Percentiles rank a stretch among this genome's conserved stretches.
Evolutionary conservation across 306 rosid species (phyloP).

Genomic region (Begonia loranthoides): DNA sequence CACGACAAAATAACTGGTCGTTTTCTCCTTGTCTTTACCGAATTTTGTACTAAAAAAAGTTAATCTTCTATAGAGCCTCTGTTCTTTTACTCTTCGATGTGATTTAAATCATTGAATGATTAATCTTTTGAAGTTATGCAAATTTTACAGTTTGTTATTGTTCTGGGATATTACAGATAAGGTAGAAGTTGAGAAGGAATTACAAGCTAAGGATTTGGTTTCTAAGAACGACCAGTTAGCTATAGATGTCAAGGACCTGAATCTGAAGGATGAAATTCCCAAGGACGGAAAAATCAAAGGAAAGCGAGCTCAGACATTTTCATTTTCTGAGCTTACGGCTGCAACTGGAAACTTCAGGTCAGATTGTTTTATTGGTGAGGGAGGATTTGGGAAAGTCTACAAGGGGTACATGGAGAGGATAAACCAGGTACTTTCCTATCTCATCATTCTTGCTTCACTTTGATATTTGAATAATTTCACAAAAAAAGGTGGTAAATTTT

Average conservation of each 20-base stretch:
- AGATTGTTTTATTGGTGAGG: conserved; percentile 43
- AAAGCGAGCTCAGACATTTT: conserved; percentile 16
- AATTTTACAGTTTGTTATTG: background rate
- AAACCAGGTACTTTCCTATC: conserved; percentile 22
- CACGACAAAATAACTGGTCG: no score
- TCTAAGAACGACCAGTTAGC: background rate
- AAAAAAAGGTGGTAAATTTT: no score
- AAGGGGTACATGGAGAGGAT: conserved; percentile 25
- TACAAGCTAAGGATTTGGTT: background rate
- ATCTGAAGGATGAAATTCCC: conserved; percentile 3
- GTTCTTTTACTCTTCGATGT: no score
- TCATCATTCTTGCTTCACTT: background rate
- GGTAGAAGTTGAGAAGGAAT: background rate
- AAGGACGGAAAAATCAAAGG: background rate
- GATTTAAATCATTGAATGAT: no score
- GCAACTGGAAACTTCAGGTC: conserved; percentile 52
- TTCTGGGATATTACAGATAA: background rate
- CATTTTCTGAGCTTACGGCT: conserved; percentile 43
- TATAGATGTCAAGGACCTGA: background rate
- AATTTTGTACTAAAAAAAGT: no score
- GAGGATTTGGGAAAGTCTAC: conserved; percentile 75
- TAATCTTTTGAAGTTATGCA: no score
- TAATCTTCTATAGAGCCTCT: no score
- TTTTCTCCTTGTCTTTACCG: no score
- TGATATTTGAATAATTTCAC: no score